Evolutionary conservation across 1,284 basidiomycete genomes (phyloP).

Genomic region (Leccinum cinnamomeum): DNA sequence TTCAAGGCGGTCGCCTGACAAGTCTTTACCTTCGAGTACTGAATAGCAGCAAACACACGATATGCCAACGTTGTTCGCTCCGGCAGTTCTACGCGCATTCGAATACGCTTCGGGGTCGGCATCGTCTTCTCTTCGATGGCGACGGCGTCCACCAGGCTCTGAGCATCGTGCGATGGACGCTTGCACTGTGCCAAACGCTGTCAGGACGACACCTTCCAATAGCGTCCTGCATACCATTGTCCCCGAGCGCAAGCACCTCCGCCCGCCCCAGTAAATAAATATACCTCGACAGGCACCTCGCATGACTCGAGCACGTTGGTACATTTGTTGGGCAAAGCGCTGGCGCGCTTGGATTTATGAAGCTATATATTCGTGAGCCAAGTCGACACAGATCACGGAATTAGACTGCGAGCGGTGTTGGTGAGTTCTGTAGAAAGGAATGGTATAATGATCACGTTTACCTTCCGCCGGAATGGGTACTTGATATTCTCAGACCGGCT

Average conservation of each 20-base stretch:
- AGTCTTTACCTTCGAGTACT: slow-evolving; percentile 56
- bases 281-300: slow-evolving; percentile 49
- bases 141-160: slow-evolving; percentile 38
- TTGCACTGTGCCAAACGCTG: slow-evolving; percentile 40
- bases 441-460: slow-evolving; percentile 22
- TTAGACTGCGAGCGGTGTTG: slow-evolving; percentile 48
- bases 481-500: slow-evolving; percentile 47
- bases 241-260: slow-evolving; percentile 60
- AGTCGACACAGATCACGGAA: slow-evolving; percentile 60
- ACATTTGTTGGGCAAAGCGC: slow-evolving; percentile 58
- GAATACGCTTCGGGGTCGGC: slow-evolving; percentile 56
- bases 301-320: slow-evolving; percentile 47
- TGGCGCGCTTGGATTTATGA: slow-evolving; percentile 71
- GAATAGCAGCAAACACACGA: slow-evolving; percentile 64
- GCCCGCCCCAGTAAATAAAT: slow-evolving; percentile 58
- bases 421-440: neutral
- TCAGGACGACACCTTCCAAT: neutral
- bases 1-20: neutral
- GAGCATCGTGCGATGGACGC: slow-evolving; percentile 57
- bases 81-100: slow-evolving; percentile 55
- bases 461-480: slow-evolving; percentile 50
- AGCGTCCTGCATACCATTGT: slow-evolving; percentile 54
- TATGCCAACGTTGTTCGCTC: slow-evolving; percentile 75
- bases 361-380: slow-evolving; percentile 80
- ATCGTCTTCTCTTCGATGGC: slow-evolving; percentile 47